Base-by-base conservation (phyloP, 2,329 filamentous ascomycete genomes). In the Chaetomiaceae sp. region DNA sequence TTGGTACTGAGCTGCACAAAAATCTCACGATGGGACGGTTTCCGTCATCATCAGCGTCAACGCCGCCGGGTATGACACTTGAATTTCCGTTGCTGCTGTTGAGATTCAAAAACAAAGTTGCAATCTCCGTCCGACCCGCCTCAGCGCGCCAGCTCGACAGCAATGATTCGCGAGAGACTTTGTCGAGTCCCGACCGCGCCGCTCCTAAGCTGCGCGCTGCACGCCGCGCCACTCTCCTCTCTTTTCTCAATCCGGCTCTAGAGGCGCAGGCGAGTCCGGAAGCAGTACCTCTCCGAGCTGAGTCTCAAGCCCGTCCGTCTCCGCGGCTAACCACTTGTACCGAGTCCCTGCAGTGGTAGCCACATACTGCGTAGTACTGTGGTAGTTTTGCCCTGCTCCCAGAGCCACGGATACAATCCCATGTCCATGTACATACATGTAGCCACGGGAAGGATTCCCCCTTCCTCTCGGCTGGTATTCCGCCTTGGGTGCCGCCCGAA, bases 101-200 rank as follows among this genome's bases (percentile, higher is more conserved):
- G 6, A 24, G n/a, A n/a, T n/a, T n/a, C 22, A 24, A 24, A 24
- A 9, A 6, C 22, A 9, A 24, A 9, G 9, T 24, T 24, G 22
- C 22, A 24, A 39, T 43, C 34, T 47, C 35, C 45, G 35, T 42
- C 35, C 35, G 26, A 15, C n/a, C n/a, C 4, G 14, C 11, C 17
- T 6, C 27, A 29, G 12, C 33, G 20, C 12, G 17, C 33, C 22
- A 18, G 19, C 38, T 32, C 19, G 9, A 11, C 19, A 3, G 15
- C 20, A n/a, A 10, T 41, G 32, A 49, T 42, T 49, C 38, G 46
- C 15, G 19, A 41, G 18, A 34, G 14, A 5, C 24, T 30, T 26
- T 9, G 22, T 34, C 42, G 17, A 32, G 14, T 33, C 10, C 35
- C 30, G 10, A 18, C 18, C 15, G 36, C 29, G 32, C 32, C 46